Conservation (phyloP, 208 protist species). For the Trypanosoma congolense region DNA sequence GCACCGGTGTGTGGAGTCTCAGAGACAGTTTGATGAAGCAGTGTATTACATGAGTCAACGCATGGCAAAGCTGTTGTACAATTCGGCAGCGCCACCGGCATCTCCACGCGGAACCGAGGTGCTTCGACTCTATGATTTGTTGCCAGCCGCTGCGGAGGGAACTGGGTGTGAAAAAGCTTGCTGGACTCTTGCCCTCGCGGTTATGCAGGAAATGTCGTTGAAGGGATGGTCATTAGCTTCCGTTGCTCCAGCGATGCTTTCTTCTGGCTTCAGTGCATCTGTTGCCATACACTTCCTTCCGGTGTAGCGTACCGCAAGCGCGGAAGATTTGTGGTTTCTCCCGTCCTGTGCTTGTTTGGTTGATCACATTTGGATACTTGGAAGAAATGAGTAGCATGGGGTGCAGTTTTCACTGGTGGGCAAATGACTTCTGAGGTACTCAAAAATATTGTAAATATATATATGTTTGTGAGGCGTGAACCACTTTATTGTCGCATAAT, state of each 20-base stretch:
- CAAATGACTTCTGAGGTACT: no score
- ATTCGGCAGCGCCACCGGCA: no score
- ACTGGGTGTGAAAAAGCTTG: not conserved
- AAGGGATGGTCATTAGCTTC: conserved; percentile 5
- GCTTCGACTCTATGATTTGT: not conserved
- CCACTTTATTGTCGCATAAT: no score
- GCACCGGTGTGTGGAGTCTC: conserved; percentile 1
- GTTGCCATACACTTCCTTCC: conserved; percentile 3
- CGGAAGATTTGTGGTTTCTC: not conserved
- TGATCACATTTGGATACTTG: not conserved
- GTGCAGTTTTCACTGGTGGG: no score
- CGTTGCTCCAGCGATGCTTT: not conserved
- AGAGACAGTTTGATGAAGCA: conserved; percentile 12
- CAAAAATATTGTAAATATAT: no score
- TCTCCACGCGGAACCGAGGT: not conserved
- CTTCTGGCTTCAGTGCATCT: conserved; percentile 2
- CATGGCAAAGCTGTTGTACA: conserved; percentile 1
- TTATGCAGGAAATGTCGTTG: conserved; percentile 2
- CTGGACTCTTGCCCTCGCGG: not conserved
- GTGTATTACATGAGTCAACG: conserved; percentile 3
- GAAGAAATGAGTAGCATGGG: not conserved
- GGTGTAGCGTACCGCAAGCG: not conserved
- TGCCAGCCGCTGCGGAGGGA: not conserved
- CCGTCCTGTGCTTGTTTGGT: not conserved
- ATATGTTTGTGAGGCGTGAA: no score